Evolutionary conservation across 2,329 filamentous ascomycete genomes (phyloP), one percentile per base, ranked within the genome.

Genomic region (Xylaria polymorpha): DNA sequence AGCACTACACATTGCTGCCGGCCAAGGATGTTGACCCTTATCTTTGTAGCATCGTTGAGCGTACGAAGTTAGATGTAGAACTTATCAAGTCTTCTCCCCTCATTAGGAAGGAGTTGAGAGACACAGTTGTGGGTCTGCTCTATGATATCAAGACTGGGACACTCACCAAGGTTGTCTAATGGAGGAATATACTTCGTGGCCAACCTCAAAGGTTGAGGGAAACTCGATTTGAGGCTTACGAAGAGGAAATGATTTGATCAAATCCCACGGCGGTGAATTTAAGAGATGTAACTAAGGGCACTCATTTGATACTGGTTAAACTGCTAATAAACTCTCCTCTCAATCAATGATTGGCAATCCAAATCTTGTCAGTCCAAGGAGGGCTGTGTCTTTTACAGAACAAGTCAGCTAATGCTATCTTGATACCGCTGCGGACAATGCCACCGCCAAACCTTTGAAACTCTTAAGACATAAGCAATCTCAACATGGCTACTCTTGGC

Each of bases 101-200:
- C 22, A 20, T 67, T 15, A 62, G 64, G 12, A 67, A 67, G 25
- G 64, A 62, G 43, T 44, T 67, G 50, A 50, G 64, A 14, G 51
- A 67, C 14, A 51, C 43, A 6, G 51, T 18, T 12, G 18, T 51
- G 9, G 64, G 58, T 6, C 53, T 67, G 4, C 51, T 67, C 3
- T 67, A 50, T 10, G 64, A 67, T 20, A 35, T 67, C 9, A 62
- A 67, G 50, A 67, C 58, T n/a, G 64, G 64, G 1, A 44, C 61
- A 10, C 57, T 67, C 22, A 67, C 50, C 4, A 67, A 48, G 64
- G 35, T 67, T 50, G 64, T 43, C 35, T 67, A 69, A 35, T n/a
- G 12, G 50, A 10, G 22, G 25, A 12, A 51, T 18, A 15, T 32
- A n/a, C 7, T 32, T 35, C 50, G 14, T n/a, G 15, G 5, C 25